These are phyloP conservation scores for Thermothielavioides terrestris DNA, from an alignment of 495 filamentous ascomycete genomes.

Conservation along the genomic window DNA sequence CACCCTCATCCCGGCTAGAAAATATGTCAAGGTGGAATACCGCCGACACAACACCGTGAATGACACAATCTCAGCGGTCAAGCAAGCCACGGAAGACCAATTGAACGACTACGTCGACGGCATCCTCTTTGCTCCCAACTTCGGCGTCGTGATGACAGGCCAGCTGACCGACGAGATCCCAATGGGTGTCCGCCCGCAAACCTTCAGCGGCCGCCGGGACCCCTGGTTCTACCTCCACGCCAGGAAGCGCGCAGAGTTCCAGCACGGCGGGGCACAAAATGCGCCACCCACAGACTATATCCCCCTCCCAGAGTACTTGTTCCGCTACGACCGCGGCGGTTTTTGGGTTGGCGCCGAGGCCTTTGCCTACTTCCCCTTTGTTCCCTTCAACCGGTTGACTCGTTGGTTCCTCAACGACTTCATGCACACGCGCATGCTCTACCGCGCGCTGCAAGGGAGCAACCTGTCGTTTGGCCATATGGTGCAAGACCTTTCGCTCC, in stretches of 20 bases:
- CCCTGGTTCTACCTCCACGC: slow-evolving; percentile 47
- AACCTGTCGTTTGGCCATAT: slow-evolving; percentile 24
- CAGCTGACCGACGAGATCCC: slow-evolving; percentile 27
- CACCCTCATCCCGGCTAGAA: slow-evolving; percentile 40
- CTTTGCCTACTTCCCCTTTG: slow-evolving; percentile 44
- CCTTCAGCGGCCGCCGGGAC: slow-evolving; percentile 33
- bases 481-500: slow-evolving; percentile 50
- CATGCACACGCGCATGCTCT: slow-evolving; percentile 54
- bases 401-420: slow-evolving; percentile 54
- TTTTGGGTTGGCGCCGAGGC: slow-evolving; percentile 51
- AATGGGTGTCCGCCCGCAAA: neutral
- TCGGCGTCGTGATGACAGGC: slow-evolving; percentile 44
- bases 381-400: slow-evolving; percentile 47
- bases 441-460: slow-evolving; percentile 44
- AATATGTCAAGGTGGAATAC: slow-evolving; percentile 49
- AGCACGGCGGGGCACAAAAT: neutral
- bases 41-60: neutral
- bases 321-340: slow-evolving; percentile 51
- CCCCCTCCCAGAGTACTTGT: slow-evolving; percentile 48
- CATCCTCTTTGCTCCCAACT: slow-evolving; percentile 39
- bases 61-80: slow-evolving; percentile 3
- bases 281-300: slow-evolving; percentile 17
- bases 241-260: neutral
- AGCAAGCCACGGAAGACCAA: slow-evolving; percentile 6
- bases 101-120: slow-evolving; percentile 40